Evolutionary conservation across 108 stramenopile species (phyloP).

Genomic region (Cylindrotheca fusiformis): DNA sequence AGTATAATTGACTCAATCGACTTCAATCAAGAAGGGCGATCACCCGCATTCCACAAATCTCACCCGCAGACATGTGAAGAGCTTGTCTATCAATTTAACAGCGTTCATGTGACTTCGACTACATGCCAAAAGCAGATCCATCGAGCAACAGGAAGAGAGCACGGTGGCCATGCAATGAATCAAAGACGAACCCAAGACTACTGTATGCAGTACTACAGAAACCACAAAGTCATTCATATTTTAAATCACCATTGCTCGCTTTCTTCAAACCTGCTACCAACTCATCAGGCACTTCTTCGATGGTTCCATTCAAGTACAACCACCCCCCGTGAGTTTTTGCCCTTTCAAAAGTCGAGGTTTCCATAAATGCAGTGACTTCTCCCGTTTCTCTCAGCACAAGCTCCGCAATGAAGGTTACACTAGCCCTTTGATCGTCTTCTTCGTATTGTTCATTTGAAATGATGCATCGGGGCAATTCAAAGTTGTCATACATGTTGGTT

Average conservation of each 20-base stretch:
- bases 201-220: not conserved
- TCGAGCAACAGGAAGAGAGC: too few species aligned
- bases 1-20: too few species aligned
- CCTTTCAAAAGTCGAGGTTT: conserved; percentile 62
- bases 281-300: conserved; percentile 22
- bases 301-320: conserved; percentile 55
- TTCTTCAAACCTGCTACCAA: not conserved
- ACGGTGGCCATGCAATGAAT: too few species aligned
- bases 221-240: not conserved
- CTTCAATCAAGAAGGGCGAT: too few species aligned
- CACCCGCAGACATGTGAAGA: too few species aligned
- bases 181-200: too few species aligned
- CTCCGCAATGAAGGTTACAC: conserved; percentile 62
- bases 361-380: conserved; percentile 69
- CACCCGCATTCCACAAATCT: too few species aligned
- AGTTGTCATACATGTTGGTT: conserved; percentile 71
- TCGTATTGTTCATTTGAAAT: conserved; percentile 52
- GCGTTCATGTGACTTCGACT: too few species aligned
- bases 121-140: too few species aligned
- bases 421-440: conserved; percentile 47
- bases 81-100: too few species aligned
- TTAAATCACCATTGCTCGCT: not conserved
- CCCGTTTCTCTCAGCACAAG: conserved; percentile 60
- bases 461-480: conserved; percentile 56
- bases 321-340: conserved; percentile 63